Conservation (phyloP, 331 rosid species). For the Prunus yedoensis region DNA sequence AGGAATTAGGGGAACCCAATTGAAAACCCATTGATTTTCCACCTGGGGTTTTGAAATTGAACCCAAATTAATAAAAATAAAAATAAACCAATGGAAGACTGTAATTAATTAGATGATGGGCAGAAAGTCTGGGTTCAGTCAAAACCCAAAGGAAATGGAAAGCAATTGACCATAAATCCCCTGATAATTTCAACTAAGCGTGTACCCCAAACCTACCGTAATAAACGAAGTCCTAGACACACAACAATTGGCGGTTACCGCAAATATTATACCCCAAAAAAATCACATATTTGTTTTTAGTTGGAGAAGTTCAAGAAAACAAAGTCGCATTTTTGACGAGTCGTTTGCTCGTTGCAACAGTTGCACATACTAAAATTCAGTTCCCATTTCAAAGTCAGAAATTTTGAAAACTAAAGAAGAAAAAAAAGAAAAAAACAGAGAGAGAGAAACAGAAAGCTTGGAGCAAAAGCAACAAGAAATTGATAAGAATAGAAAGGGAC, state of each 20-base stretch:
- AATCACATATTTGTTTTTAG: constrained; percentile 19
- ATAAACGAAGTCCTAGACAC: constrained; percentile 12
- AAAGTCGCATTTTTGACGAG: constrained; percentile 17
- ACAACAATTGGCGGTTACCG: constrained; percentile 17
- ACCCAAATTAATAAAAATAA: background rate
- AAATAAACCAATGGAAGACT: constrained; percentile 1
- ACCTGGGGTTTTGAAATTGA: constrained; percentile 24
- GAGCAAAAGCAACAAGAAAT: constrained; percentile 39
- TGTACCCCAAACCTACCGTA: background rate
- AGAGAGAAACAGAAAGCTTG: constrained; percentile 18
- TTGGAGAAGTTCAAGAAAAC: constrained; percentile 23
- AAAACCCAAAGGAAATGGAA: constrained; percentile 20
- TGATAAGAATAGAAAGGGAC: constrained; percentile 5
- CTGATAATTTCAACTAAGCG: background rate
- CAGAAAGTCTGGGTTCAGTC: constrained; percentile 23
- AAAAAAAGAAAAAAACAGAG: background rate
- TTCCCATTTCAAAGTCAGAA: background rate
- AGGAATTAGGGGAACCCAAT: background rate
- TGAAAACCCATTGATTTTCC: constrained; percentile 12
- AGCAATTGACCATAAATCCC: background rate
- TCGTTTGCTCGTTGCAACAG: constrained; percentile 15
- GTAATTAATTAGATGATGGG: background rate
- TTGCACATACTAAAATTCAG: background rate
- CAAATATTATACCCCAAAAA: constrained; percentile 4
- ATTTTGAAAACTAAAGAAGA: background rate